A percentile compares a stretch with the other conserved stretches of the same genome.
phyloP scores from a whole-genome alignment of 164 flowering plant genomes.

The Chimonanthus salicifolius region DNA sequence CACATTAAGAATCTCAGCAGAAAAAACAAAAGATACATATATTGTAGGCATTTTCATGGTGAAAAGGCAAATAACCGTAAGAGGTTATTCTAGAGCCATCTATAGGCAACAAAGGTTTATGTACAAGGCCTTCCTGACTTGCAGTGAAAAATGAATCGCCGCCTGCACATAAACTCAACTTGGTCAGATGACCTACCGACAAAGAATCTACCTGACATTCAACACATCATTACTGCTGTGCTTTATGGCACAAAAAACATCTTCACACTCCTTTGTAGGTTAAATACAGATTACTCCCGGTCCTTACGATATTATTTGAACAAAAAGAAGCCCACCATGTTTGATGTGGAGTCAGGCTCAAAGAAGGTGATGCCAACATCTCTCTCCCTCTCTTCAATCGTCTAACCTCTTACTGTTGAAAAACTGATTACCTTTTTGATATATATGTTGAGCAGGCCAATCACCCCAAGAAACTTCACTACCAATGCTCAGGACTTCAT shows the following conservation, averaged over 20 bases:
- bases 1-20: not conserved
- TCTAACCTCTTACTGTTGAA: slow-evolving; percentile 8
- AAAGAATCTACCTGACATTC: not conserved
- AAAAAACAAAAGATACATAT: not conserved
- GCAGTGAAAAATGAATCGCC: not conserved
- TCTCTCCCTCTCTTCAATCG: not conserved
- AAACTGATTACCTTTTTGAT: not conserved
- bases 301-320: slow-evolving; percentile 7
- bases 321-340: not conserved
- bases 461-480: not conserved
- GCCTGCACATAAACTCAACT: not conserved
- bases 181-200: not conserved
- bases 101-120: not conserved
- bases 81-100: not conserved
- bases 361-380: not conserved
- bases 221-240: not conserved
- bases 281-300: not conserved
- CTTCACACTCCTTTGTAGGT: not conserved
- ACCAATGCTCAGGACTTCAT: not conserved
- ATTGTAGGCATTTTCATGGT: slow-evolving; percentile 1
- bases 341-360: slow-evolving; percentile 4
- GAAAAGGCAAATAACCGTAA: not conserved
- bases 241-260: not conserved
- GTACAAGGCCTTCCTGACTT: slow-evolving; percentile 1
- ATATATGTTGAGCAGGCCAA: not conserved